Evolutionary conservation across 495 filamentous ascomycete species (phyloP).

Genomic region (Lasiosphaeria ovina): DNA sequence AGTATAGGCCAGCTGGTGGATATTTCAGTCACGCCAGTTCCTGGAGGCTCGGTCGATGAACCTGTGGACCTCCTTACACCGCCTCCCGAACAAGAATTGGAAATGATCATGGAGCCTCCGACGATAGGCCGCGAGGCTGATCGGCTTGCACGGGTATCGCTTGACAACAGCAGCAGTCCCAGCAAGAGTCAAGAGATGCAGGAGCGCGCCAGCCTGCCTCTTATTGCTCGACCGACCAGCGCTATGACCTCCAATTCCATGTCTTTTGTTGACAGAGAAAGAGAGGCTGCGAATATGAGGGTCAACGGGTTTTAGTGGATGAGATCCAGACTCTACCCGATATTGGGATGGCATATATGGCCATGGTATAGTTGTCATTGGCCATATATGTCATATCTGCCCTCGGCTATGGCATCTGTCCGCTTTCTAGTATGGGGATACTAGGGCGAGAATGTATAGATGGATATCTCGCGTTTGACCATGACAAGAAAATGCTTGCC

Average conservation of each 20-base stretch:
- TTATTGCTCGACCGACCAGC: neutral
- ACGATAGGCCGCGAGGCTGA: neutral
- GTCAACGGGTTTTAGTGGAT: neutral
- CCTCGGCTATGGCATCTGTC: no score
- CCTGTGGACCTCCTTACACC: constrained; percentile 6
- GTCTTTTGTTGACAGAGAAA: neutral
- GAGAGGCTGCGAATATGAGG: neutral
- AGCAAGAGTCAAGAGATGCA: constrained; percentile 38
- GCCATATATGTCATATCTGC: no score
- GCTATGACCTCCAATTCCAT: neutral
- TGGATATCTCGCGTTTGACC: no score
- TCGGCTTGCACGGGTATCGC: constrained; percentile 15
- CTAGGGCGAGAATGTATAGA: no score
- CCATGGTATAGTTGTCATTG: no score
- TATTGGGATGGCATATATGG: no score
- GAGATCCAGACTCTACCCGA: no score
- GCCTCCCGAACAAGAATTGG: constrained; percentile 8
- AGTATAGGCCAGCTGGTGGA: neutral
- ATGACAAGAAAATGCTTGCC: no score
- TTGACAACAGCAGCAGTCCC: constrained; percentile 7
- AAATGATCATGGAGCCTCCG: neutral
- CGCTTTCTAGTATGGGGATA: no score
- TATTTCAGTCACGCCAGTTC: neutral
- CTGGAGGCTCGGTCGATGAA: neutral
- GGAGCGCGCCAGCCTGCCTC: constrained; percentile 21